Conservation (phyloP, 768 basidiomycete species). For the Termitomyces heimii region DNA sequence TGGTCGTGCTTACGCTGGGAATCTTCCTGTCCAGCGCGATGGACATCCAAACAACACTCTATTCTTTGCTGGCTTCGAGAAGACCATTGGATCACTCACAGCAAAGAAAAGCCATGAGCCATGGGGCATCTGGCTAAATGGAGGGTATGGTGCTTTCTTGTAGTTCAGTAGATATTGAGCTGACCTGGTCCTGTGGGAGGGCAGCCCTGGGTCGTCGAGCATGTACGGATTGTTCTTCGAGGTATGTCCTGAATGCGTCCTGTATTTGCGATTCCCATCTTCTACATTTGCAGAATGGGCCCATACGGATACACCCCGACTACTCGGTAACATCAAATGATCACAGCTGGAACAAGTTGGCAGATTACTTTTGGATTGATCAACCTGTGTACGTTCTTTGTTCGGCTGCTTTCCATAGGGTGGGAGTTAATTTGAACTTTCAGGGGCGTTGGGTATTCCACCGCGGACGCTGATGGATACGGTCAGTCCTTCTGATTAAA, state of each 20-base stretch:
- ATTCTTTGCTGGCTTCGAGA: slow-evolving; percentile 64
- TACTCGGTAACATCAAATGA: slow-evolving; percentile 44
- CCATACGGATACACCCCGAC: slow-evolving; percentile 50
- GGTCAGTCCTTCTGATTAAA: slow-evolving; percentile 27
- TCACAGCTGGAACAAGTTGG: slow-evolving; percentile 52
- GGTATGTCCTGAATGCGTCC: slow-evolving; percentile 26
- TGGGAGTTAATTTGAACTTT: neutral
- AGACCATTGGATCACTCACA: slow-evolving; percentile 43
- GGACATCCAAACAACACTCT: slow-evolving; percentile 61
- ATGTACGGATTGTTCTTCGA: slow-evolving; percentile 60
- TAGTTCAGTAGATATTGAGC: neutral
- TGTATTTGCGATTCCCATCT: neutral
- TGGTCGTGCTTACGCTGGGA: slow-evolving; percentile 56
- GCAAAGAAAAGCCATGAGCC: slow-evolving; percentile 42
- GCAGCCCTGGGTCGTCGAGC: slow-evolving; percentile 66
- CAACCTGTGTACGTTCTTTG: slow-evolving; percentile 52
- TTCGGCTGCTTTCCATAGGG: neutral
- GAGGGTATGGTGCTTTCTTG: slow-evolving; percentile 40
- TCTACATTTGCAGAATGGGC: slow-evolving; percentile 49
- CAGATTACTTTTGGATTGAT: slow-evolving; percentile 71
- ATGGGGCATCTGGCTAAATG: slow-evolving; percentile 74
- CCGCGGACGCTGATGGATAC: slow-evolving; percentile 56
- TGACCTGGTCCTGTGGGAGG: neutral
- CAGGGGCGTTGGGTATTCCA: slow-evolving; percentile 60
- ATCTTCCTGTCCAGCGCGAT: slow-evolving; percentile 51